These are phyloP conservation scores for Hsuehochloa calcarea DNA, from an alignment of 176 grass and related monocot species.

Conservation along the genomic window DNA sequence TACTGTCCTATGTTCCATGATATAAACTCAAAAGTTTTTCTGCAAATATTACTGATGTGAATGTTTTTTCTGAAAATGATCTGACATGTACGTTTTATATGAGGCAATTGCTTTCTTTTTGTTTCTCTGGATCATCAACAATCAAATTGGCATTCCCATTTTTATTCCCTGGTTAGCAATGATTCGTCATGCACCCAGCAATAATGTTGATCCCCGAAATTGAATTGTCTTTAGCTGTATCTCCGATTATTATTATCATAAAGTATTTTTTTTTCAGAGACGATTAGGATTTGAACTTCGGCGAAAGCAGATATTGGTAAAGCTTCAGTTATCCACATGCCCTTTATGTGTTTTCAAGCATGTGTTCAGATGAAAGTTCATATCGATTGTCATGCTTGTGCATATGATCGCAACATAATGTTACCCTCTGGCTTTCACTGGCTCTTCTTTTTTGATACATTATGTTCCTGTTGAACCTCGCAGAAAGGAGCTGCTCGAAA, in stretches of 20 bases:
- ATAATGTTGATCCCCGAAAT: background rate
- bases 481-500: slow-evolving; percentile 50
- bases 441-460: slow-evolving; percentile 26
- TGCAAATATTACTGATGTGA: background rate
- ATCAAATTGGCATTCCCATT: slow-evolving; percentile 14
- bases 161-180: background rate
- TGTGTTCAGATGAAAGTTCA: background rate
- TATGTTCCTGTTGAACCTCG: slow-evolving; percentile 19
- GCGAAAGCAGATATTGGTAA: slow-evolving; percentile 31
- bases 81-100: slow-evolving; percentile 3
- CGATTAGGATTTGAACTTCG: slow-evolving; percentile 37
- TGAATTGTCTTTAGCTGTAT: slow-evolving; percentile 15
- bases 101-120: background rate
- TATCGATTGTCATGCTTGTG: background rate
- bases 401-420: slow-evolving; percentile 8
- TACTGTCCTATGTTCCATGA: background rate
- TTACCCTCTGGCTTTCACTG: background rate
- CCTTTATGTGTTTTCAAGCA: slow-evolving; percentile 12
- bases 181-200: background rate
- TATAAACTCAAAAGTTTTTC: background rate
- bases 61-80: slow-evolving; percentile 21
- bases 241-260: background rate
- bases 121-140: slow-evolving; percentile 5
- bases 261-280: slow-evolving; percentile 24
- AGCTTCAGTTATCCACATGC: slow-evolving; percentile 13